Conservation (phyloP, 2,329 filamentous ascomycete species). For the Colletotrichum echinochloae region DNA sequence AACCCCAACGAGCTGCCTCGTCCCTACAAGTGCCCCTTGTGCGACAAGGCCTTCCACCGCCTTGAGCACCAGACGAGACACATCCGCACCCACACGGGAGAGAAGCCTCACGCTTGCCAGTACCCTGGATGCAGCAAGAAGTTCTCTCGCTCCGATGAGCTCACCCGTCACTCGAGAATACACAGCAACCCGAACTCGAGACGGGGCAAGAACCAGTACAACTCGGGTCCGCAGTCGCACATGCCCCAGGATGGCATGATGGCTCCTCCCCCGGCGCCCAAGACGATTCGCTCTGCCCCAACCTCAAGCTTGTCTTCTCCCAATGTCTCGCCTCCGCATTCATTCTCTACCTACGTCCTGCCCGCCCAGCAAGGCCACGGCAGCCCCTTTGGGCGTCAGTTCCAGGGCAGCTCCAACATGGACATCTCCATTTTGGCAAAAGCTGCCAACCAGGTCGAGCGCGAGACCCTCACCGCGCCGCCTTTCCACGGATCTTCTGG, state of each 20-base stretch:
- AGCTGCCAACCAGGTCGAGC: slow-evolving; percentile 71
- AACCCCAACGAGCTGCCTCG: slow-evolving; percentile 80
- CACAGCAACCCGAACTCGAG: slow-evolving; percentile 99
- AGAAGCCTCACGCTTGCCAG: slow-evolving; percentile 97
- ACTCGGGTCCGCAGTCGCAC: slow-evolving; percentile 52
- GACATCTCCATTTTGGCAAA: slow-evolving; percentile 72
- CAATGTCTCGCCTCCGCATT: slow-evolving; percentile 94
- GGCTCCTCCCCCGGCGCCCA: slow-evolving; percentile 76
- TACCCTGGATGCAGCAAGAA: slow-evolving; percentile 97
- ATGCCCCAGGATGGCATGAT: slow-evolving; percentile 75
- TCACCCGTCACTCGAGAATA: slow-evolving; percentile 96
- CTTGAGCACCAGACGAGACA: slow-evolving; percentile 93
- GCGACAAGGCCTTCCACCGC: slow-evolving; percentile 98
- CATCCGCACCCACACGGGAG: slow-evolving; percentile 96
- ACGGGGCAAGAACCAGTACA: slow-evolving; percentile 80
- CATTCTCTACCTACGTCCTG: slow-evolving; percentile 78
- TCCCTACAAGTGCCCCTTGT: slow-evolving; percentile 98
- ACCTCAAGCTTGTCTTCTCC: slow-evolving; percentile 89
- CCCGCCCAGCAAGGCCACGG: slow-evolving; percentile 57
- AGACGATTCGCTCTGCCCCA: slow-evolving; percentile 88
- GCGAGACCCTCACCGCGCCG: slow-evolving; percentile 61
- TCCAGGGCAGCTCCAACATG: slow-evolving; percentile 53
- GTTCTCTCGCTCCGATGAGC: slow-evolving; percentile 95
- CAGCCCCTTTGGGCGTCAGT: slow-evolving; percentile 52
- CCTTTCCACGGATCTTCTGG: slow-evolving; percentile 55